phyloP scores from a whole-genome alignment of 1,139 yeast species.

The Hyphopichia wangnamkhiaoensis region DNA sequence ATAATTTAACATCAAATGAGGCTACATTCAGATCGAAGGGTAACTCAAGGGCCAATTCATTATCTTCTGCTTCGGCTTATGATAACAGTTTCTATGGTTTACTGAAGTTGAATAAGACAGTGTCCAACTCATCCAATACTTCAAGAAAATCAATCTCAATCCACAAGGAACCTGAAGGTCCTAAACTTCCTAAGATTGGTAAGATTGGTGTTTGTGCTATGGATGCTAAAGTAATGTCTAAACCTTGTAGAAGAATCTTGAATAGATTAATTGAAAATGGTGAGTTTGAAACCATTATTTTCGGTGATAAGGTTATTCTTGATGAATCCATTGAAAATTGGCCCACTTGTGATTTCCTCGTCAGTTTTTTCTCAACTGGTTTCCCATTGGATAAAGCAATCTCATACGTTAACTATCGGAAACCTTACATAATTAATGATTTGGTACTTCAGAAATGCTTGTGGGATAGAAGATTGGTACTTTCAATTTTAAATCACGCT shows the following conservation, averaged over 20 bases:
- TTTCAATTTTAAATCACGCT: conserved; percentile 77
- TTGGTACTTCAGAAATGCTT: conserved; percentile 86
- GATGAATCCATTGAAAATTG: conserved; percentile 94
- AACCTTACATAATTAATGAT: conserved; percentile 89
- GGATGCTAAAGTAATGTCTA: conserved; percentile 95
- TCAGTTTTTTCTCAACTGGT: conserved; percentile 92
- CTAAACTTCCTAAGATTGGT: conserved; percentile 74
- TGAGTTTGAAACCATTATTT: conserved; percentile 93
- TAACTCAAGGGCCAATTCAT: conserved; percentile 5
- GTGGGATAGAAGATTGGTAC: conserved; percentile 94
- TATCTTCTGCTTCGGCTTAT: conserved; percentile 1
- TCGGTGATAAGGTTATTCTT: conserved; percentile 95
- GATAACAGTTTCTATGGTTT: conserved; percentile 12
- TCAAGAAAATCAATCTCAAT: conserved; percentile 49
- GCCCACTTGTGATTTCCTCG: conserved; percentile 97
- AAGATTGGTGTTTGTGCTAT: conserved; percentile 98
- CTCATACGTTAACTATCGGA: conserved; percentile 81
- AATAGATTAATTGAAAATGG: conserved; percentile 88
- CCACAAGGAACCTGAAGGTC: conserved; percentile 43
- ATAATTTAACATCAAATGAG: conserved; percentile 1
- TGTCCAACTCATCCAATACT: conserved; percentile 40
- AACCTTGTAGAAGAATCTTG: conserved; percentile 91
- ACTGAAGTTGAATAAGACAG: conserved; percentile 33
- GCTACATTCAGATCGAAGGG: conserved; percentile 8
- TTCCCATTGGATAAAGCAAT: conserved; percentile 97